These are phyloP conservation scores for Prunus padus DNA, from an alignment of 306 rosid species.

Conservation along the genomic window DNA sequence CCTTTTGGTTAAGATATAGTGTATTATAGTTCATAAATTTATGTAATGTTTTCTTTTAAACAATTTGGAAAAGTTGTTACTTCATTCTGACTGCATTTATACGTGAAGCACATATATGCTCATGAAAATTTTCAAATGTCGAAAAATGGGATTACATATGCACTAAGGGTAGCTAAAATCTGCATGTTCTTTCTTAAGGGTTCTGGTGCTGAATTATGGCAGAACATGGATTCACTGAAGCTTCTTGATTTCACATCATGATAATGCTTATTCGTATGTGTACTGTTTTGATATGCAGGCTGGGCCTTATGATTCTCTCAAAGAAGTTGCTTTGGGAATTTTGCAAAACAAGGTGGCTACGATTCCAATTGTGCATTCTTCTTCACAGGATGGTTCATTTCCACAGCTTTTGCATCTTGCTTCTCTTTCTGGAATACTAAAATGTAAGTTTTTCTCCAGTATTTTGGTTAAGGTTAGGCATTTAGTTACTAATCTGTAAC, in stretches of 20 bases:
- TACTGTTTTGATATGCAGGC: conserved; percentile 47
- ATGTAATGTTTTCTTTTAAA: neutral
- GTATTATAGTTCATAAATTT: neutral
- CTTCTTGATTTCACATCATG: neutral
- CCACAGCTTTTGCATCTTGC: conserved; percentile 76
- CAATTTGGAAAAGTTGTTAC: neutral
- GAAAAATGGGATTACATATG: neutral
- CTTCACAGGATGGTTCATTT: conserved; percentile 54
- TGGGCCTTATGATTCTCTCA: conserved; percentile 66
- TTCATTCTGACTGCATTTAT: neutral
- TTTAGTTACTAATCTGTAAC: conserved; percentile 40
- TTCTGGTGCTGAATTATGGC: conserved; percentile 13
- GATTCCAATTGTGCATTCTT: conserved; percentile 58
- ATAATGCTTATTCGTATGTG: conserved; percentile 7
- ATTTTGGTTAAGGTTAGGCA: conserved; percentile 21
- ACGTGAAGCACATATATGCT: conserved; percentile 3
- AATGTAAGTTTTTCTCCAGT: conserved; percentile 47
- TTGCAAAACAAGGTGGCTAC: conserved; percentile 71
- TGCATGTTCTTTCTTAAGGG: neutral
- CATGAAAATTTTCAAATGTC: neutral
- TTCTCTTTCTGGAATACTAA: conserved; percentile 68
- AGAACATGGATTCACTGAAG: neutral
- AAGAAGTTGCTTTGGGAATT: conserved; percentile 72
- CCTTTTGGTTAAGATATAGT: neutral
- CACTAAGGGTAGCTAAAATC: neutral